These are phyloP conservation scores for Podospora fimiseda DNA, from an alignment of 495 filamentous ascomycete species.

Conservation along the genomic window DNA sequence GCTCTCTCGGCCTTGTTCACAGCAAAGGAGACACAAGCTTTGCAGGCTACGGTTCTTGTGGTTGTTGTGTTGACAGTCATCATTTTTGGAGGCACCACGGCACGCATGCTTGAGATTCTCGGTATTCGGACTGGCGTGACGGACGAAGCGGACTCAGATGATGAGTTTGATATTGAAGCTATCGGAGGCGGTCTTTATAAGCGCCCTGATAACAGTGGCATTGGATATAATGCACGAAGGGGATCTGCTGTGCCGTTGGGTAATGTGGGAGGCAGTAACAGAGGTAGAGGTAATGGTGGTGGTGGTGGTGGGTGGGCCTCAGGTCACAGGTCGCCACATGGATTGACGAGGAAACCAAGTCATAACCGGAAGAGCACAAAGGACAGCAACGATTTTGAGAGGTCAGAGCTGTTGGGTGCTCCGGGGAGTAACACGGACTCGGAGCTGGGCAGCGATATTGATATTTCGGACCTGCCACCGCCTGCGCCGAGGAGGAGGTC, in stretches of 20 bases:
- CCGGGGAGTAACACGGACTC: conserved; percentile 56
- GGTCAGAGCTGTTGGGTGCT: conserved; percentile 55
- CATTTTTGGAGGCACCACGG: conserved; percentile 95
- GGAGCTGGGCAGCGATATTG: conserved; percentile 56
- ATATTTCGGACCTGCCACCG: conserved; percentile 56
- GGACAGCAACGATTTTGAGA: conserved; percentile 47
- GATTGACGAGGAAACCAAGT: conserved; percentile 34
- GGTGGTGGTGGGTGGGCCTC: conserved; percentile 43
- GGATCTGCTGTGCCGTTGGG: conserved; percentile 52
- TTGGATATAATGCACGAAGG: conserved; percentile 66
- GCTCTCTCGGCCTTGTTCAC: conserved; percentile 85
- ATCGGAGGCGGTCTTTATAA: conserved; percentile 72
- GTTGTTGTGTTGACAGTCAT: conserved; percentile 97
- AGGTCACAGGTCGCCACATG: conserved; percentile 45
- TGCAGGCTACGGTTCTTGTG: conserved; percentile 89
- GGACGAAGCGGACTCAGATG: conserved; percentile 92
- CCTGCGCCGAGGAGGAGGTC: conserved; percentile 45
- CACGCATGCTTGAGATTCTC: conserved; percentile 96
- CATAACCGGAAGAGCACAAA: conserved; percentile 43
- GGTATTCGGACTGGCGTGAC: conserved; percentile 92
- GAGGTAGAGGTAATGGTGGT: conserved; percentile 26
- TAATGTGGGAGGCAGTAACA: conserved; percentile 36
- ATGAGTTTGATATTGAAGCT: conserved; percentile 96
- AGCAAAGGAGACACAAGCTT: conserved; percentile 67
- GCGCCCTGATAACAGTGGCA: conserved; percentile 51